Percentiles rank a stretch among this genome's conserved stretches.
phyloP scores from a whole-genome alignment of 495 filamentous ascomycete species.

The Neurospora intermedia region DNA sequence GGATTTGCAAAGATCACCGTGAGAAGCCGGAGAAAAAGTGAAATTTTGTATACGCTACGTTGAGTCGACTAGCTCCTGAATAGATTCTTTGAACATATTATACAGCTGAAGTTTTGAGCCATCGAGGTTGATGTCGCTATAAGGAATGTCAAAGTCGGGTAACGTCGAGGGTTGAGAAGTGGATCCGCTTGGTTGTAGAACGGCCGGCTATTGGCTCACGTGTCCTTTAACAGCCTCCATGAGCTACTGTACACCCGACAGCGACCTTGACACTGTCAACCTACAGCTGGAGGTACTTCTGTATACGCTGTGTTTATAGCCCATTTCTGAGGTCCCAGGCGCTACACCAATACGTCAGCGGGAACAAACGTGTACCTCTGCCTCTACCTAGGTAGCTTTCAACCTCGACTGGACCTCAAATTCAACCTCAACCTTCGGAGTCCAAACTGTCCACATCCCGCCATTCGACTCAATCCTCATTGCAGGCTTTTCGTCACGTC shows the following conservation, averaged over 20 bases:
- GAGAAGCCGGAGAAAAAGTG: neutral
- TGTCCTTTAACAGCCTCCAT: neutral
- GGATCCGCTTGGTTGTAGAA: neutral
- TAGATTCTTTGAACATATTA: neutral
- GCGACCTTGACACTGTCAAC: neutral
- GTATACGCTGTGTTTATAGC: neutral
- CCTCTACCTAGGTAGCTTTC: neutral
- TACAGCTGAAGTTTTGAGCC: neutral
- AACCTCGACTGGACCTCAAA: neutral
- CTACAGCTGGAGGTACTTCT: neutral
- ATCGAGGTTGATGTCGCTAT: neutral
- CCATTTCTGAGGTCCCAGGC: neutral
- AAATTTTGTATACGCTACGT: neutral
- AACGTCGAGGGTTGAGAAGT: neutral
- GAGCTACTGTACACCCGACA: neutral
- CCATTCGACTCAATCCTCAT: neutral
- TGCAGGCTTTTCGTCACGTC: neutral
- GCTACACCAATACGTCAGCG: neutral
- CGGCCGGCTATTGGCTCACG: neutral
- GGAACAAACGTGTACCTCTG: neutral
- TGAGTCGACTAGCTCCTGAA: neutral
- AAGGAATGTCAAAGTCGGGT: neutral
- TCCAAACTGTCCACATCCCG: neutral
- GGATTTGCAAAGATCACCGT: neutral
- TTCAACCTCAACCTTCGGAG: neutral